Percentiles rank a stretch among this genome's conserved stretches.
phyloP scores from a whole-genome alignment of 1,139 yeast species.

The Geotrichum histeridarum region DNA sequence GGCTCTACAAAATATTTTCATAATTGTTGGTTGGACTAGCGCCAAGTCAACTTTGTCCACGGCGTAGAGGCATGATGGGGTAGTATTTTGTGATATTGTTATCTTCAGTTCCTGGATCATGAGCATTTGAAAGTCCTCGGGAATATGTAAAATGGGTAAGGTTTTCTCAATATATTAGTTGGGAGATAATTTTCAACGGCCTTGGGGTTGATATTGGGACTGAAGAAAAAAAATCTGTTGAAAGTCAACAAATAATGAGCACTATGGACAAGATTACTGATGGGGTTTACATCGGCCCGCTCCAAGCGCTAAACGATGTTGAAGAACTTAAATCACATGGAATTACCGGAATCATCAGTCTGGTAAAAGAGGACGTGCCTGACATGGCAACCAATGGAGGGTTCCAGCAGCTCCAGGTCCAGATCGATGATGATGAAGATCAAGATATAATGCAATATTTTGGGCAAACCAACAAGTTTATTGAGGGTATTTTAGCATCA shows the following conservation, averaged over 20 bases:
- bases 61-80: too few relatives aligned
- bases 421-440: conserved; percentile 59
- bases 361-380: conserved; percentile 48
- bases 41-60: too few relatives aligned
- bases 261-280: conserved; percentile 34
- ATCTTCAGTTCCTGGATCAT: too few relatives aligned
- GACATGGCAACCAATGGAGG: conserved; percentile 3
- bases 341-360: conserved; percentile 66
- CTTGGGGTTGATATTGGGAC: background rate
- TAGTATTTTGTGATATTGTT: too few relatives aligned
- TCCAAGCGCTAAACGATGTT: conserved; percentile 31
- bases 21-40: too few relatives aligned
- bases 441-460: conserved; percentile 62
- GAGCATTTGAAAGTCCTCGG: too few relatives aligned
- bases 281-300: conserved; percentile 35
- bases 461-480: conserved; percentile 56
- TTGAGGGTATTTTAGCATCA: conserved; percentile 52
- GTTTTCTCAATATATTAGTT: background rate
- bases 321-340: conserved; percentile 28
- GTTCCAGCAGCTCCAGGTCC: conserved; percentile 59
- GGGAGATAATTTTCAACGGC: background rate
- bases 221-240: background rate
- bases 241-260: conserved; percentile 10
- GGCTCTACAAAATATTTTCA: too few relatives aligned
- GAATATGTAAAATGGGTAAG: too few relatives aligned